Evolutionary conservation across 495 filamentous ascomycete genomes (phyloP).

Genomic region (Penicillium chermesinum): DNA sequence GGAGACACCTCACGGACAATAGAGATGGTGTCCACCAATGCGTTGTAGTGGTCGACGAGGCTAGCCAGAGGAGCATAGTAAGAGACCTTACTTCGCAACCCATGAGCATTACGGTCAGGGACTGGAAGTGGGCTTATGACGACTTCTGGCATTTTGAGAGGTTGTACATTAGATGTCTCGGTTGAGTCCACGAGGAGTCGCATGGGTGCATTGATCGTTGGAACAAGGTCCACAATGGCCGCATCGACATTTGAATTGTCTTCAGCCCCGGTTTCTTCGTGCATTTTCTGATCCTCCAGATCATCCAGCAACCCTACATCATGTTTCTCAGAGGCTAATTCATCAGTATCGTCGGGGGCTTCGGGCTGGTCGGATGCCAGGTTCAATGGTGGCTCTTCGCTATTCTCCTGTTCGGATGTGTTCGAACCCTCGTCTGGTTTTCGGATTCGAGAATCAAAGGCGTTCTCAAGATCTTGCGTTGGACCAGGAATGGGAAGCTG

Average conservation of each 20-base stretch:
- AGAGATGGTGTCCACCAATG: constrained; percentile 60
- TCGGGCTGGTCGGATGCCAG: too few species aligned
- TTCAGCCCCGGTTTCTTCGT: too few species aligned
- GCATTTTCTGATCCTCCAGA: too few species aligned
- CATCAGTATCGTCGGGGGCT: too few species aligned
- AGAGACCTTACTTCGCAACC: constrained; percentile 56
- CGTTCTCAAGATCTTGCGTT: constrained; percentile 19
- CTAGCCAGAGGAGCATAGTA: constrained; percentile 66
- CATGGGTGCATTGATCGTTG: constrained; percentile 1
- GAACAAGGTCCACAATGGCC: too few species aligned
- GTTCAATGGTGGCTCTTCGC: too few species aligned
- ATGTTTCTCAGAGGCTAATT: too few species aligned
- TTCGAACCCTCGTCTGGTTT: not conserved
- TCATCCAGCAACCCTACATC: too few species aligned
- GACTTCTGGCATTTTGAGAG: constrained; percentile 1
- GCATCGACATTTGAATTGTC: too few species aligned
- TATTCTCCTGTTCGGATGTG: too few species aligned
- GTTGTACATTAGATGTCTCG: not conserved
- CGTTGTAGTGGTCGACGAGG: constrained; percentile 51
- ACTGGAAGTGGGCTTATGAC: constrained; percentile 10
- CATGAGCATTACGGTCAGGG: constrained; percentile 35
- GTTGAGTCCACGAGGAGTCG: not conserved
- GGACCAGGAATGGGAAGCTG: constrained; percentile 20
- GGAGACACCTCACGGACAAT: constrained; percentile 55
- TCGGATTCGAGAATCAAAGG: too few species aligned